These are phyloP conservation scores for Ustilago nuda DNA, from an alignment of 1,284 basidiomycete genomes.

Conservation along the genomic window DNA sequence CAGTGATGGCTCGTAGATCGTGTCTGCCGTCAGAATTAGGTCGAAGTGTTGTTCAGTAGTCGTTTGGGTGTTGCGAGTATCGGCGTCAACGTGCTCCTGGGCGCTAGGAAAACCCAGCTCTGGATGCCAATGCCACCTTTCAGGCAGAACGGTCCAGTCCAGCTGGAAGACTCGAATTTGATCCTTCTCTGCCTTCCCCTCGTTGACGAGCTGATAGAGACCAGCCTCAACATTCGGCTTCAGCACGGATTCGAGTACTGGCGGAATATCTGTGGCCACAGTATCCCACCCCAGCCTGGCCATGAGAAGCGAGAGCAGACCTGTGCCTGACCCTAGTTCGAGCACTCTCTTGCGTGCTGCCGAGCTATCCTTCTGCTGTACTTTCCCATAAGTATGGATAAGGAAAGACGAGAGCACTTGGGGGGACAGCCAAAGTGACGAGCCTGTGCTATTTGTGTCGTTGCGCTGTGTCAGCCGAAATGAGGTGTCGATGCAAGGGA, in stretches of 20 bases:
- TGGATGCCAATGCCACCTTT: conserved; percentile 24
- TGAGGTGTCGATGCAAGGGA: conserved; percentile 30
- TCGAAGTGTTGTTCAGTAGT: conserved; percentile 72
- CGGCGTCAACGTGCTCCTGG: not conserved
- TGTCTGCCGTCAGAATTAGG: conserved; percentile 85
- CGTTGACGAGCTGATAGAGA: conserved; percentile 25
- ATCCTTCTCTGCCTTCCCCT: conserved; percentile 35
- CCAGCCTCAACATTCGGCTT: conserved; percentile 76
- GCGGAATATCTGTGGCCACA: conserved; percentile 80
- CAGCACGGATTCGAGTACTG: conserved; percentile 79
- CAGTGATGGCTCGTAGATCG: conserved; percentile 79
- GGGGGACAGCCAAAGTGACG: conserved; percentile 53
- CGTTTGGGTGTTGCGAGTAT: not conserved
- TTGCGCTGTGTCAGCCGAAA: conserved; percentile 38
- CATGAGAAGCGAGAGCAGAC: conserved; percentile 74
- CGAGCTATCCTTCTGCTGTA: not conserved
- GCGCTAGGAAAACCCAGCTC: conserved; percentile 10
- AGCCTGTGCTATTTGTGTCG: conserved; percentile 50
- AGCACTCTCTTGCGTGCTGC: conserved; percentile 12
- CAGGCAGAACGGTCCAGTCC: conserved; percentile 72
- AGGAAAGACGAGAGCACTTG: conserved; percentile 49
- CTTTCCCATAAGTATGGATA: conserved; percentile 26
- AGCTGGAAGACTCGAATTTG: conserved; percentile 75
- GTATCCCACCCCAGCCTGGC: conserved; percentile 80
- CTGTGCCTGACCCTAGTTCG: conserved; percentile 50